Evolutionary conservation across 2,329 filamentous ascomycete species (phyloP).

Genomic region (Exophiala dermatitidis): DNA sequence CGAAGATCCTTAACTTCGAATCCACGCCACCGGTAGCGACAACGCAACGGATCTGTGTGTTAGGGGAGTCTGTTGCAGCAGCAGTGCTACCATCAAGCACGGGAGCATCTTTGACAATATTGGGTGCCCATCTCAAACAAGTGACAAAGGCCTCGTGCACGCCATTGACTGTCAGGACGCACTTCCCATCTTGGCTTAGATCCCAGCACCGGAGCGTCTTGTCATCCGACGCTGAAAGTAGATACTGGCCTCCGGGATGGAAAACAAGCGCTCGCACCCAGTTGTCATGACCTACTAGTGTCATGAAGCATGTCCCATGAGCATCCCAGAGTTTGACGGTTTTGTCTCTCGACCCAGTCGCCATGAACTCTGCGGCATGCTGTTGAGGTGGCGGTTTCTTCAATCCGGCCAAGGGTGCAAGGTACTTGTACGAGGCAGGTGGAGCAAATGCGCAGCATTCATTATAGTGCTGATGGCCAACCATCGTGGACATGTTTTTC

Average conservation of each 20-base stretch:
- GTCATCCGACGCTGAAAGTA: constrained; percentile 80
- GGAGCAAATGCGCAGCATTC: constrained; percentile 86
- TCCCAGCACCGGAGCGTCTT: constrained; percentile 94
- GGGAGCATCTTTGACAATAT: too few relatives aligned
- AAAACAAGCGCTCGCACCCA: constrained; percentile 85
- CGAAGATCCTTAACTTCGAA: too few relatives aligned
- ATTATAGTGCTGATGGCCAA: constrained; percentile 79
- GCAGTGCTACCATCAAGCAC: too few relatives aligned
- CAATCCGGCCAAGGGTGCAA: constrained; percentile 69
- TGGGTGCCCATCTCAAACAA: constrained; percentile 81
- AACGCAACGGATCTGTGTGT: too few relatives aligned
- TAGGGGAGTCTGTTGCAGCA: too few relatives aligned
- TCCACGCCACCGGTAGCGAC: too few relatives aligned
- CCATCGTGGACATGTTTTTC: constrained; percentile 69
- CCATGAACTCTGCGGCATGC: constrained; percentile 78
- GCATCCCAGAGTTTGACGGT: constrained; percentile 84
- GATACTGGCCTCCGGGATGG: constrained; percentile 84
- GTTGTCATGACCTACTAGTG: constrained; percentile 81
- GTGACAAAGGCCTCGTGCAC: constrained; percentile 79
- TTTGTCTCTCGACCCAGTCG: constrained; percentile 84
- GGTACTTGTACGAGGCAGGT: constrained; percentile 63
- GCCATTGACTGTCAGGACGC: constrained; percentile 71
- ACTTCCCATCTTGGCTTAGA: constrained; percentile 79
- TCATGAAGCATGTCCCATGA: constrained; percentile 76
- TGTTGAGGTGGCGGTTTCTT: constrained; percentile 71